Conservation (phyloP, 139 green algal species). For the Deuterostichococcus epilithicus region DNA sequence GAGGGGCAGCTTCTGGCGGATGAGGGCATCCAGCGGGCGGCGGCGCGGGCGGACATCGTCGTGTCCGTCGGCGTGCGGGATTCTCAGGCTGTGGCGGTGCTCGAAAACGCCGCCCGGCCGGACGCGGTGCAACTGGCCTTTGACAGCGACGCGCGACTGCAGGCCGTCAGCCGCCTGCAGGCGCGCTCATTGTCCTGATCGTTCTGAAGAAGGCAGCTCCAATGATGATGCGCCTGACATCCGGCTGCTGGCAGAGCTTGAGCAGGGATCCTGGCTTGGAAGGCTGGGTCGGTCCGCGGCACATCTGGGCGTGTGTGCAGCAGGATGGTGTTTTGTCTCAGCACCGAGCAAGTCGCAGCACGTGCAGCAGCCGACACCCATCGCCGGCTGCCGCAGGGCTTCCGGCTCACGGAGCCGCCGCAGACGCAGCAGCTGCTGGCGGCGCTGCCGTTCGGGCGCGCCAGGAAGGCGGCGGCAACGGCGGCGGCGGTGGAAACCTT, state of each 20-base stretch:
- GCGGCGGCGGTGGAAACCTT: conserved; percentile 41
- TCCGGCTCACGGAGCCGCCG: neutral
- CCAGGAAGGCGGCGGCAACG: conserved; percentile 28
- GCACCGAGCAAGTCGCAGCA: too few species aligned
- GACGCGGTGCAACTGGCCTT: neutral
- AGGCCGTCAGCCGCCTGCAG: conserved; percentile 3
- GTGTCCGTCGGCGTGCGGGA: conserved; percentile 1
- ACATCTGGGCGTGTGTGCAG: neutral
- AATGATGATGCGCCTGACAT: too few species aligned
- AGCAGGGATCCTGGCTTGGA: neutral
- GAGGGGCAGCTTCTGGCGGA: neutral
- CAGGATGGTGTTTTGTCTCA: neutral
- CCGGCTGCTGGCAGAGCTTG: neutral
- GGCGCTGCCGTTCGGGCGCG: neutral
- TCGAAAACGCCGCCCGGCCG: neutral
- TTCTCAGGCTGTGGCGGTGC: neutral
- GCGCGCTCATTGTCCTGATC: neutral
- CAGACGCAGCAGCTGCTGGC: conserved; percentile 6
- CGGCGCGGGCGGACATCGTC: neutral
- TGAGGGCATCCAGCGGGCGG: neutral
- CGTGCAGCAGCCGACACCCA: too few species aligned
- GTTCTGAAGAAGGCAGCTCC: neutral
- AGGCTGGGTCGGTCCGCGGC: neutral
- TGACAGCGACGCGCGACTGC: neutral
- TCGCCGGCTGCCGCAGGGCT: too few species aligned